A percentile compares a stretch with the other conserved stretches of the same genome.
Conservation (phyloP, 2,329 filamentous ascomycete species). For the Cladophialophora psammophila region DNA sequence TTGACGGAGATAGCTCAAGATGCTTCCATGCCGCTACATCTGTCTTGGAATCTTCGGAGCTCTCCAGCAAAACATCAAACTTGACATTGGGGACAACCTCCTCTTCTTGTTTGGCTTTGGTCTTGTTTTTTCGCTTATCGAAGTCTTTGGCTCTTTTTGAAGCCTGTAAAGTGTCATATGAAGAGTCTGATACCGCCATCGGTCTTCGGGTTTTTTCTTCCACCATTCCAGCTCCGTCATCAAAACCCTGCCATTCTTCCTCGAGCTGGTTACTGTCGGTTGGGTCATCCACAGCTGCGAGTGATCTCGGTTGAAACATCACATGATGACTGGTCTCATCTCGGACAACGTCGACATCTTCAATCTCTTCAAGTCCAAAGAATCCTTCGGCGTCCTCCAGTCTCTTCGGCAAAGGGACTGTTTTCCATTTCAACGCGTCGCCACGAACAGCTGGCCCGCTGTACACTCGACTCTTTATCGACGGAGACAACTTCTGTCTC, state of each 20-base stretch:
- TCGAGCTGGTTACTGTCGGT: constrained; percentile 46
- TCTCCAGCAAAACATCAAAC: constrained; percentile 43
- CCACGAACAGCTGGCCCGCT: constrained; percentile 45
- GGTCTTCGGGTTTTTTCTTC: constrained; percentile 42
- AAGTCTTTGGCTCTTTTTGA: constrained; percentile 10
- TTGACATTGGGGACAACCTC: constrained; percentile 28
- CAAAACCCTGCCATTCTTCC: constrained; percentile 72
- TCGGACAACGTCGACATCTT: constrained; percentile 84
- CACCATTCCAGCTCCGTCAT: constrained; percentile 52
- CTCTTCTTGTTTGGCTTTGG: constrained; percentile 18
- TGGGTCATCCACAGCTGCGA: constrained; percentile 42
- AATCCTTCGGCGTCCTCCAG: constrained; percentile 93
- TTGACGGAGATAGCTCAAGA: constrained; percentile 74
- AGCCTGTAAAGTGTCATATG: neutral
- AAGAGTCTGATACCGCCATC: neutral
- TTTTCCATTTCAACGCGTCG: constrained; percentile 67
- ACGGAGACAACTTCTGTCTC: constrained; percentile 22
- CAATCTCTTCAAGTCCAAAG: constrained; percentile 88
- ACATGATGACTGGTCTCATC: constrained; percentile 66
- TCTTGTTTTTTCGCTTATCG: constrained; percentile 36
- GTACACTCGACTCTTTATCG: constrained; percentile 2
- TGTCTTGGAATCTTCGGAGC: constrained; percentile 64
- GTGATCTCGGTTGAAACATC: constrained; percentile 65
- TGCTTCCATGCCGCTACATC: constrained; percentile 77
- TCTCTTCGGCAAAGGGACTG: constrained; percentile 74